Evolutionary conservation across 257 asterid species (phyloP).

Genomic region (Leonotis leonurus): DNA sequence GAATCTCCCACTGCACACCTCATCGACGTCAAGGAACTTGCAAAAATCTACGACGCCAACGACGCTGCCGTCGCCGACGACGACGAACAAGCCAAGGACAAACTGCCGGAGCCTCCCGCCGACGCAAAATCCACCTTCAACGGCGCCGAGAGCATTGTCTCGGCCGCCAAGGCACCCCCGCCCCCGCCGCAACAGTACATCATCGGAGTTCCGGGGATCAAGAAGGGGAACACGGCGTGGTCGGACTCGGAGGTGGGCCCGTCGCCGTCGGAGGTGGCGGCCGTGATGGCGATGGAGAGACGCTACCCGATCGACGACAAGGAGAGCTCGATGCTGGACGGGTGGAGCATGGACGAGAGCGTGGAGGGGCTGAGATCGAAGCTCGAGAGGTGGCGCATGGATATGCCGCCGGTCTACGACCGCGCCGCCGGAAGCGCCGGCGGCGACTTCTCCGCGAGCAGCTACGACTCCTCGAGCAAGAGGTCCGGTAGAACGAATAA

Average conservation of each 20-base stretch:
- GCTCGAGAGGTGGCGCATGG: conserved; percentile 84
- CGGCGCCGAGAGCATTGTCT: conserved; percentile 20
- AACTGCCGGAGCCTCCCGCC: conserved; percentile 5
- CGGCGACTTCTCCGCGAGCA: conserved; percentile 41
- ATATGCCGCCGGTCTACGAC: conserved; percentile 72
- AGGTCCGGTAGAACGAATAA: conserved; percentile 25
- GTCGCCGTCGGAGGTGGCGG: conserved; percentile 90
- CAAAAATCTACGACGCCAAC: conserved; percentile 6
- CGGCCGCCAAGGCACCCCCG: neutral
- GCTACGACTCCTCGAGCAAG: conserved; percentile 38
- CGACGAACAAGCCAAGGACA: conserved; percentile 10
- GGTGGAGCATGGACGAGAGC: conserved; percentile 91
- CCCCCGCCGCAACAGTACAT: conserved; percentile 28
- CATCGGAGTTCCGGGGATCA: conserved; percentile 22
- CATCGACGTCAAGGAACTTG: conserved; percentile 30
- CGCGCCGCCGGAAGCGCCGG: conserved; percentile 35
- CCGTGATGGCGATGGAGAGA: conserved; percentile 35
- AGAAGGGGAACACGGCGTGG: conserved; percentile 32
- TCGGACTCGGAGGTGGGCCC: conserved; percentile 87
- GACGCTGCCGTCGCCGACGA: neutral
- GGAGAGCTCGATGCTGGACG: conserved; percentile 68
- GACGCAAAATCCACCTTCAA: conserved; percentile 26
- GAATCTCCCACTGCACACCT: conserved; percentile 14
- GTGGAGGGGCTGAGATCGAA: conserved; percentile 77
- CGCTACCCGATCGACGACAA: conserved; percentile 61